Base-by-base conservation (phyloP, 2,329 filamentous ascomycete species). In the Calonectria hongkongensis region DNA sequence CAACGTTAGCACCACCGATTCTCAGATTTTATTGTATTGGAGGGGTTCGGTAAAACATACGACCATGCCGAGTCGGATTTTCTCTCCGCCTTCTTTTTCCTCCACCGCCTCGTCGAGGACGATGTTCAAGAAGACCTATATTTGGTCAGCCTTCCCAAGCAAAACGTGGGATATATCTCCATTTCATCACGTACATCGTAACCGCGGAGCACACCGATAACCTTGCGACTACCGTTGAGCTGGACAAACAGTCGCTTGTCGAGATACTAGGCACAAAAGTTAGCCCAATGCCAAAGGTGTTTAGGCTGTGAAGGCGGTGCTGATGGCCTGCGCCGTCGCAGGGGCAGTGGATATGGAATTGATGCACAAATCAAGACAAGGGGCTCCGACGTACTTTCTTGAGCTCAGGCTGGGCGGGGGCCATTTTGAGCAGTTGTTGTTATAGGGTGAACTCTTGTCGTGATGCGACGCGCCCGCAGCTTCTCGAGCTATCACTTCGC, bases 191-290 rank as follows among this genome's bases (percentile, higher is more conserved):
- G 77, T 87, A 98, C 97, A 92, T 99, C 97, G 86, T 98, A 99
- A 73, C 97, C 97, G 77, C 97, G 93, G 71, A 99, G 90, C 65
- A 98, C 91, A 69, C 97, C 97, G 84, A 98, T 95, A 74, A 99
- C 96, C 87, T 98, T 98, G 84, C 97, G 94, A 85, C 96, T 98
- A 82, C 97, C 97, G 86, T 99, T 99, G 68, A 99, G 89, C 86
- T 99, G 96, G 78, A 98, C 95, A 85, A 98, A 98, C 83, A 99
- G 91, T 87, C 96, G 92, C 92, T 99, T 99, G 90, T 99, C 97
- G 87, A 99, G 95, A 87, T 99, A 99, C 97, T 99, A 81, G 63
- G 65, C 27, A 27, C 71, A 73, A 71, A 70, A 70, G 80, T 84
- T 79, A 83, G 81, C 73, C 48, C 33, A 27, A 56, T 36, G 50